Percentiles rank a stretch among this genome's conserved stretches.
Conservation (phyloP, 2,329 filamentous ascomycete species). For the Colletotrichum sp. region DNA sequence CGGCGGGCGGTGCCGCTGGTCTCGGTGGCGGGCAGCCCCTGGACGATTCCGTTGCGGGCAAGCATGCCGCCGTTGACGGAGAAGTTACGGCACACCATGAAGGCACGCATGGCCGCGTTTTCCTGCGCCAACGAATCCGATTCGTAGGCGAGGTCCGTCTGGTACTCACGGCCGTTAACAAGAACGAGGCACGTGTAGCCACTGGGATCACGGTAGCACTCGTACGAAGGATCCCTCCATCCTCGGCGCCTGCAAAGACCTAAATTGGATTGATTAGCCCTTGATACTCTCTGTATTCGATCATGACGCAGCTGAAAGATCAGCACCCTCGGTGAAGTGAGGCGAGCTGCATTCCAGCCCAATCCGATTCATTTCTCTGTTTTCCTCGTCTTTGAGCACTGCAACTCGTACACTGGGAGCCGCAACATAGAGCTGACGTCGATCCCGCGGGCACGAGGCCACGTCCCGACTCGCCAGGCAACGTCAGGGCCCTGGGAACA, state of each 20-base stretch:
- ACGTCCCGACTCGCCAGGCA: neutral
- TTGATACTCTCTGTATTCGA: neutral
- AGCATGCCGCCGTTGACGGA: slow-evolving; percentile 95
- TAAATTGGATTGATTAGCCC: slow-evolving; percentile 51
- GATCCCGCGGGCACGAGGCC: neutral
- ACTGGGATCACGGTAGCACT: slow-evolving; percentile 74
- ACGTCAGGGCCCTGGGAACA: slow-evolving; percentile 15
- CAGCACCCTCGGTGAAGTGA: slow-evolving; percentile 24
- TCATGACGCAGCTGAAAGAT: slow-evolving; percentile 11
- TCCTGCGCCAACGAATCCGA: slow-evolving; percentile 85
- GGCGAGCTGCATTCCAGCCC: slow-evolving; percentile 34
- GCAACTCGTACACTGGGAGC: slow-evolving; percentile 2
- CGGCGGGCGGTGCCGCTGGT: slow-evolving; percentile 43
- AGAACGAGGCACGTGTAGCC: slow-evolving; percentile 91
- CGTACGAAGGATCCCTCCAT: slow-evolving; percentile 91
- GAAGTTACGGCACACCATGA: slow-evolving; percentile 98
- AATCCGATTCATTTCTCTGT: slow-evolving; percentile 32
- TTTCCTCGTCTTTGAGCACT: neutral
- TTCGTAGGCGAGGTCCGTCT: slow-evolving; percentile 85
- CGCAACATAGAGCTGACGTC: slow-evolving; percentile 2
- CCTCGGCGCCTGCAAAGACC: slow-evolving; percentile 93
- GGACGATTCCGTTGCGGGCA: slow-evolving; percentile 71
- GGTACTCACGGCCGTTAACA: slow-evolving; percentile 96
- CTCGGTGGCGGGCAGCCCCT: slow-evolving; percentile 65
- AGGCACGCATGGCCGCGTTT: slow-evolving; percentile 93